A percentile compares a stretch with the other conserved stretches of the same genome.
phyloP scores from a whole-genome alignment of 768 basidiomycete species.

The Tephrocybe sp. region DNA sequence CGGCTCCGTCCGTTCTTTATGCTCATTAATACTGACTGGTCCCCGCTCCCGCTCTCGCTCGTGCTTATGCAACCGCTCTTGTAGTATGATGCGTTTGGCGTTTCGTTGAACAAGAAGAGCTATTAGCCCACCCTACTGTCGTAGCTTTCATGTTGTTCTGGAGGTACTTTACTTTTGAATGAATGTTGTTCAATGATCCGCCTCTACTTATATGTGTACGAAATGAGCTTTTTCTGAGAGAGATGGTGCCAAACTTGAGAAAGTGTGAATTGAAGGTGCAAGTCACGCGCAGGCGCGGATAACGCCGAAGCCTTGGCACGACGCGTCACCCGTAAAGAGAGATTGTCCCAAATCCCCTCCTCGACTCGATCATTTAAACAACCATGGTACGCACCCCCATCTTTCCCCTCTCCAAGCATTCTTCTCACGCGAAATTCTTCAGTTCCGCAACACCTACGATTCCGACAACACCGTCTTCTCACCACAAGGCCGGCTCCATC shows the following conservation, averaged over 20 bases:
- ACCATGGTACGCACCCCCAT: slow-evolving; percentile 31
- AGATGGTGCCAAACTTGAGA: no score
- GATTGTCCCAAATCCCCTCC: neutral
- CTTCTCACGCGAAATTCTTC: slow-evolving; percentile 9
- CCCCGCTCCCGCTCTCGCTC: neutral
- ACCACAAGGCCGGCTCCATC: slow-evolving; percentile 94
- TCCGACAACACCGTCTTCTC: slow-evolving; percentile 98
- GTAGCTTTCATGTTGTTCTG: slow-evolving; percentile 34
- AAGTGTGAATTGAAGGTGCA: no score
- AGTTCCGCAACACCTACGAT: slow-evolving; percentile 97
- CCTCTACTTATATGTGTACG: no score
- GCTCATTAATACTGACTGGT: slow-evolving; percentile 22
- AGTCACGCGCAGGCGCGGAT: slow-evolving; percentile 10
- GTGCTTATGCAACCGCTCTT: slow-evolving; percentile 21
- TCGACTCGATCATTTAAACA: slow-evolving; percentile 10
- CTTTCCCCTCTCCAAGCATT: neutral
- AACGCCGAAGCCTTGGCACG: slow-evolving; percentile 15
- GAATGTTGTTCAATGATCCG: slow-evolving; percentile 22
- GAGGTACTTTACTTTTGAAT: slow-evolving; percentile 8
- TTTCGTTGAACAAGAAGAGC: slow-evolving; percentile 4
- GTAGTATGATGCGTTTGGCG: neutral
- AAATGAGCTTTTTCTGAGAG: no score
- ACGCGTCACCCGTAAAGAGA: slow-evolving; percentile 26
- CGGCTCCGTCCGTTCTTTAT: slow-evolving; percentile 50
- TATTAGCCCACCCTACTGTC: slow-evolving; percentile 23